Conservation (phyloP, 73 alveolate species). For the Paramecium biaurelia region DNA sequence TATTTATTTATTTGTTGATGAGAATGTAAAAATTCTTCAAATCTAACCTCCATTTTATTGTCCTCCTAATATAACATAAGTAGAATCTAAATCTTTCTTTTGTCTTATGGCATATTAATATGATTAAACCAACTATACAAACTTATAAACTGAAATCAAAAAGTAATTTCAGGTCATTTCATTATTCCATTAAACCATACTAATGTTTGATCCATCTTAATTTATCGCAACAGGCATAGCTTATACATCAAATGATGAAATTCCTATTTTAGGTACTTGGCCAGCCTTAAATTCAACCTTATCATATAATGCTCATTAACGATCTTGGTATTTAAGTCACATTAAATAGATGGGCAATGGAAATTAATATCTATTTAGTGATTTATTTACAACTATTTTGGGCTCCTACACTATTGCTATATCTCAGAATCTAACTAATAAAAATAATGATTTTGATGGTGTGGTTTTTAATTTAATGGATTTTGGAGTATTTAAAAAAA, state of each 20-base stretch:
- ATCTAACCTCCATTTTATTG: neutral
- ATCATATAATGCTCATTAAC: slow-evolving; percentile 5
- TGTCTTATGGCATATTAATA: neutral
- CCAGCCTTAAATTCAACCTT: slow-evolving; percentile 16
- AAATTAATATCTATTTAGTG: neutral
- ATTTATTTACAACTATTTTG: slow-evolving; percentile 7
- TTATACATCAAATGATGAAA: neutral
- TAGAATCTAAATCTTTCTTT: neutral
- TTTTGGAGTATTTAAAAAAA: neutral
- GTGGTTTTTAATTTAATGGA: neutral
- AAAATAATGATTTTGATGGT: neutral
- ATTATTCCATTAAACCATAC: neutral
- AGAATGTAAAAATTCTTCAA: neutral
- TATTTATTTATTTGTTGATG: neutral
- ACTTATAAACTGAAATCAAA: neutral
- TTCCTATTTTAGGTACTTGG: slow-evolving; percentile 36
- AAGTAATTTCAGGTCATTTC: neutral
- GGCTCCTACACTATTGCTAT: slow-evolving; percentile 13
- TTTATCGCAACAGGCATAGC: neutral
- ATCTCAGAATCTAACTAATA: neutral
- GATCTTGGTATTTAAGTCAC: slow-evolving; percentile 8
- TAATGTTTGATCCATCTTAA: neutral
- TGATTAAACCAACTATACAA: neutral
- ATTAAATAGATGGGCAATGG: neutral
- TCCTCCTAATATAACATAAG: neutral